These are phyloP conservation scores for Corylus americana DNA, from an alignment of 306 rosid genomes.

Conservation along the genomic window DNA sequence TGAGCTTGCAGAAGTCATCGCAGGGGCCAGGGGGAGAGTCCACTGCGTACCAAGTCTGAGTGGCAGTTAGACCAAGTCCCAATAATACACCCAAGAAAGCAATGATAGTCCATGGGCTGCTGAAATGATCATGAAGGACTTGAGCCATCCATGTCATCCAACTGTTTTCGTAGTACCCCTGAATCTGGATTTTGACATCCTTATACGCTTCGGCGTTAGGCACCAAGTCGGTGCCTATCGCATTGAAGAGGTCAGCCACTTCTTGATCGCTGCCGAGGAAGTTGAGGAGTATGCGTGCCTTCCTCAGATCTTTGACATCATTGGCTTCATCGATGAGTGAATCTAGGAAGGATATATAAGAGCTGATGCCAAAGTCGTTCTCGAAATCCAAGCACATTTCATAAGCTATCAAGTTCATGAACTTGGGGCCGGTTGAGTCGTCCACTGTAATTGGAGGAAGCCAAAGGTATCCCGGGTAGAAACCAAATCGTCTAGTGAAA, in stretches of 20 bases:
- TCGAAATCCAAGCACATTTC: constrained; percentile 25
- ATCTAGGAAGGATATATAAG: constrained; percentile 23
- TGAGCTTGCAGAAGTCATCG: too few relatives aligned
- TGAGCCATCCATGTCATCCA: constrained; percentile 32
- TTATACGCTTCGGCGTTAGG: constrained; percentile 1
- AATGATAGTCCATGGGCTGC: constrained; percentile 23
- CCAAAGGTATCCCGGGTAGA: constrained; percentile 5
- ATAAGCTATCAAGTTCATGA: constrained; percentile 31
- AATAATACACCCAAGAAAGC: constrained; percentile 8
- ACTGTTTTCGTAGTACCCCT: constrained; percentile 12
- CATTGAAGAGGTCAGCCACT: constrained; percentile 25
- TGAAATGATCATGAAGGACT: constrained; percentile 21
- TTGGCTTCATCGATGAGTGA: constrained; percentile 16
- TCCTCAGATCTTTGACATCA: constrained; percentile 22
- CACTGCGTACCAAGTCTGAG: constrained; percentile 15
- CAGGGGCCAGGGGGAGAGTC: too few relatives aligned
- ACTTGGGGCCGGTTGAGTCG: constrained; percentile 17
- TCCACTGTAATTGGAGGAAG: constrained; percentile 24
- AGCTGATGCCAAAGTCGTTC: constrained; percentile 14
- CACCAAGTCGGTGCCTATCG: constrained; percentile 25
- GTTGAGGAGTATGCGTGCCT: constrained; percentile 6
- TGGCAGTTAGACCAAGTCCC: constrained; percentile 7
- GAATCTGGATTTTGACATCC: background rate
- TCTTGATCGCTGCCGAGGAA: constrained; percentile 27
- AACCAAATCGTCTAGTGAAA: background rate